Evolutionary conservation across 768 basidiomycete genomes (phyloP), one percentile per base, ranked within the genome.

Genomic region (Tylopilus cervinicoccineus): DNA sequence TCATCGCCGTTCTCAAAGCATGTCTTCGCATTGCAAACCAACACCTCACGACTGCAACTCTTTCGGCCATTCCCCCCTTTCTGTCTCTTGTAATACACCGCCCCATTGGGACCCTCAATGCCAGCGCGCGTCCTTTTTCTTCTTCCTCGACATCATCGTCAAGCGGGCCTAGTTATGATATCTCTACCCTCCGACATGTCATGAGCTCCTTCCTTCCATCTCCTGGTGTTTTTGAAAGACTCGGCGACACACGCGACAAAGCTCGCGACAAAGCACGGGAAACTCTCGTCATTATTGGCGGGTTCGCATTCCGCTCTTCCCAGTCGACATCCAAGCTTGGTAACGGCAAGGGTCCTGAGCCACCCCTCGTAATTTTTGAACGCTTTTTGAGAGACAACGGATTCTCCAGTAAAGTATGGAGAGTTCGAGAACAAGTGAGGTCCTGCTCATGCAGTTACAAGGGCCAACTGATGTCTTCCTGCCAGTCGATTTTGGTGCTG

Each of bases 371-470:
- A 57, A 70, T 83, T 26, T 88, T 90, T 55, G 91, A 93, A 64
- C 74, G 80, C 38, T 76, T 77, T 55, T 45, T 94, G 52, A 79
- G 77, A 56, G 93, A 94, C 56, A 72, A 62, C 6, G 93, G 86
- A 3, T 65, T 94, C 32, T 70, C 70, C 36, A 91, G 88, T 68
- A 94, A 93, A 72, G 84, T 86, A 8, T 86, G 86, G 81, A 85
- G 86, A 67, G 83, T 90, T 31, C 76, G 87, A 45, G 92, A 95
- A 67, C 92, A 93, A 77, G 90, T 86, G 62, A 57, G 81, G n/a
- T 19, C 22, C 43, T 13, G 20, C 48, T 27, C 40, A 23, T 50
- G 26, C 14, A 10, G 27, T 38, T 20, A 20, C 27, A 36, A 20
- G 13, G 22, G n/a, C 19, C 31, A 11, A 24, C 42, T 31, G 44